phyloP scores from a whole-genome alignment of 192 early-diverging fungal species.

The Coemansia brasiliensis region DNA sequence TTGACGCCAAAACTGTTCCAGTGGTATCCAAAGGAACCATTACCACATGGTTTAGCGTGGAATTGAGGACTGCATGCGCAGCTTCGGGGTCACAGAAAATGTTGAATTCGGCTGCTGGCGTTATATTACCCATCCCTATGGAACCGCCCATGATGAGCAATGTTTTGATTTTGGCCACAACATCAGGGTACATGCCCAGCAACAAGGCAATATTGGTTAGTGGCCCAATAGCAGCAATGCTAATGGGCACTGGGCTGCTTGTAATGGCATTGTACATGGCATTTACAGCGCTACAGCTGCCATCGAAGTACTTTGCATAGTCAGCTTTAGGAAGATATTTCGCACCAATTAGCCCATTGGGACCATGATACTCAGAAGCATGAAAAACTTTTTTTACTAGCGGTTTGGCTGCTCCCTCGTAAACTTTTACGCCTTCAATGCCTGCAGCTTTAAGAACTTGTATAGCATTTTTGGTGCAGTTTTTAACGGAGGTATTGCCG shows the following conservation, averaged over 20 bases:
- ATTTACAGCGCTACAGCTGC: constrained; percentile 9
- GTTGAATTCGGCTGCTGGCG: constrained; percentile 38
- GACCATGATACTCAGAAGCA: constrained; percentile 22
- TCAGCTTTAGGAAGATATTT: constrained; percentile 14
- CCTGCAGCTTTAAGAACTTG: constrained; percentile 27
- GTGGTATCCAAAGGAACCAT: constrained; percentile 33
- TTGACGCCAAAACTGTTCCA: constrained; percentile 11
- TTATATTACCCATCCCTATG: constrained; percentile 19
- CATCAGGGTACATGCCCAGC: constrained; percentile 47
- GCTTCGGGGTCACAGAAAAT: constrained; percentile 39
- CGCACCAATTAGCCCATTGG: constrained; percentile 16
- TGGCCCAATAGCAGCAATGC: constrained; percentile 44
- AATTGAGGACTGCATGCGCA: constrained; percentile 23
- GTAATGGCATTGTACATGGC: constrained; percentile 31
- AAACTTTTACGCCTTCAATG: constrained; percentile 24
- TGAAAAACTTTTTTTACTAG: constrained; percentile 14
- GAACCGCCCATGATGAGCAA: constrained; percentile 54
- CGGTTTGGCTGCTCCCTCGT: constrained; percentile 28
- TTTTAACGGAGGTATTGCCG: constrained; percentile 19
- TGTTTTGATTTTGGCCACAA: constrained; percentile 31
- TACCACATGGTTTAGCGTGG: constrained; percentile 22
- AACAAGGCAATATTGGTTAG: constrained; percentile 54
- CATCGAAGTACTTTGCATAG: constrained; percentile 15
- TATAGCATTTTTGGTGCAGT: constrained; percentile 28
- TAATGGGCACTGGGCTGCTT: constrained; percentile 12